Evolutionary conservation across 129 eudicot genomes (phyloP).

Genomic region (Erigeron canadensis): DNA sequence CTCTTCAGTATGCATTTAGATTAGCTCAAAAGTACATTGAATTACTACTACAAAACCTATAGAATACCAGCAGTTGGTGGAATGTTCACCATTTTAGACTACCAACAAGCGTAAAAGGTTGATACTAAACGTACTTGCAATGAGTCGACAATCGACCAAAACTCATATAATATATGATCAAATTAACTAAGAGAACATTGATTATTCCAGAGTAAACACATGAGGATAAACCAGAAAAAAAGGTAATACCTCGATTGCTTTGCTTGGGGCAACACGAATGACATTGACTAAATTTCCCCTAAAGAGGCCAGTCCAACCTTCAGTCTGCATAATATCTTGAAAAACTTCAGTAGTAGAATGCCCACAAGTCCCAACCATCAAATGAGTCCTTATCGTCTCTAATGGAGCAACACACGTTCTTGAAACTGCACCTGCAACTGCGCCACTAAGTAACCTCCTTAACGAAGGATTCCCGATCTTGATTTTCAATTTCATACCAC

Average conservation of each 20-base stretch:
- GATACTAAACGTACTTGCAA: too few relatives aligned
- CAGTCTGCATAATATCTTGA: constrained; percentile 66
- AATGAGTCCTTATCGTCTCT: constrained; percentile 85
- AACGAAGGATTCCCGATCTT: constrained; percentile 66
- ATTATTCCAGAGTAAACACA: too few relatives aligned
- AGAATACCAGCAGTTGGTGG: neutral
- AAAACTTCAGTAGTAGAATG: constrained; percentile 67
- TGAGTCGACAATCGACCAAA: neutral
- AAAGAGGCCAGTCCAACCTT: constrained; percentile 87
- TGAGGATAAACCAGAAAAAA: neutral
- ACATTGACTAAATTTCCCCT: constrained; percentile 83
- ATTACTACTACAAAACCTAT: neutral
- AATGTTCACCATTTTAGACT: neutral
- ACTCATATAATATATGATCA: neutral
- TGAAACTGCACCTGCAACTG: constrained; percentile 79
- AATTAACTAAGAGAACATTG: neutral
- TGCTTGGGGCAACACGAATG: constrained; percentile 88
- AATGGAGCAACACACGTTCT: constrained; percentile 81
- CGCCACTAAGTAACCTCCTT: constrained; percentile 80
- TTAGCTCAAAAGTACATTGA: constrained; percentile 5
- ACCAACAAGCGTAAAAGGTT: neutral
- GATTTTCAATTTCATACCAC: constrained; percentile 54
- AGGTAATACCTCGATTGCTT: constrained; percentile 73
- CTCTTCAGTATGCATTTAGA: neutral
- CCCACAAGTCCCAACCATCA: constrained; percentile 90